Base-by-base conservation (phyloP, 306 rosid species). In the Cucurbita moschata region DNA sequence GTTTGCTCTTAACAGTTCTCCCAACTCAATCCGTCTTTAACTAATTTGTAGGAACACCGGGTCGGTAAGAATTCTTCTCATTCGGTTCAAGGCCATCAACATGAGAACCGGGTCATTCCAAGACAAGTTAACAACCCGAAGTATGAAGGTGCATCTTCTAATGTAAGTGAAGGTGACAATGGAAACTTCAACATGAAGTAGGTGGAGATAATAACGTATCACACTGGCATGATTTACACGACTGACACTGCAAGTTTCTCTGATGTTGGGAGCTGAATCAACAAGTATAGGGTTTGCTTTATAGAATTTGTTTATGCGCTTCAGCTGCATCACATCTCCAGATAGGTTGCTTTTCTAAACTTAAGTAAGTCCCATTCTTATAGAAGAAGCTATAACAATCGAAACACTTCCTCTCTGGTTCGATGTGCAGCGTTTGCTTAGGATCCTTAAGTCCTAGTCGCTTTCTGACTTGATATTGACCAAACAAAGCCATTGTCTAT, bases 121-220 rank as follows among this genome's bases (percentile, higher is more conserved):
- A 87, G 83, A 79, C 19, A 75, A 77, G 86, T 72, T 10, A 77
- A 82, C 72, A 84, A 86, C 12, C 83, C 21, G 39, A 71, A 74
- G 63, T 92, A 75, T 18, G 88, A 80, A 81, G 89, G 82, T 73
- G 80, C 83, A 79, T 82, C 54, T 35, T 60, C 87, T 64, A 86
- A 84, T 83, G 71, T 84, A 79, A 83, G 87, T 73, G 89, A 85
- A 83, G 89, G 81, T 79, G 82, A 84, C 77, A 76, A 78, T 76
- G 82, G 87, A 73, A 79, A 74, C 40, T 71, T 54, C 81, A 76
- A 49, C 91, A 84, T 61, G 88, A 35, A 79, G 84, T 52, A 86
- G 81, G 81, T 81, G 75, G 94, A 87, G 82, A 90, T 86, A 78
- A 76, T 11, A 73, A 57, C 35, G 40, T 44, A 55, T 69, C 44